A percentile compares a stretch with the other conserved stretches of the same genome.
Conservation (phyloP, 2,329 filamentous ascomycete genomes). For the Hymenoscyphus infarciens region DNA sequence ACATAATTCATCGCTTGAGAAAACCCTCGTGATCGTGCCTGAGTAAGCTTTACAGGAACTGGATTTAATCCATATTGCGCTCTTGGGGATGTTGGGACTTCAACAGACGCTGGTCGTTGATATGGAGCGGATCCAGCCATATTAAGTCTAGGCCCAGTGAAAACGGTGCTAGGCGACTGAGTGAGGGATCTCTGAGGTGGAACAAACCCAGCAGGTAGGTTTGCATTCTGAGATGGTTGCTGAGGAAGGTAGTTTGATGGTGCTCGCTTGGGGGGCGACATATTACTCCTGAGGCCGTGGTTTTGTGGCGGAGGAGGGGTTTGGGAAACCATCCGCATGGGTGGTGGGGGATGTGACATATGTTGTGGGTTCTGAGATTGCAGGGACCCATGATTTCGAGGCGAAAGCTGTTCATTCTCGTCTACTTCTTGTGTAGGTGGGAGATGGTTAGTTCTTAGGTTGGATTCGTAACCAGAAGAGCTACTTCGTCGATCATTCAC, state of each 20-base stretch:
- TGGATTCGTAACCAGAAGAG: conserved; percentile 52
- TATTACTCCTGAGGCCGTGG: conserved; percentile 40
- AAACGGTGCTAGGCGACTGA: conserved; percentile 56
- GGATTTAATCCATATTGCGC: conserved; percentile 16
- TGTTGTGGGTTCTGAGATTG: conserved; percentile 21
- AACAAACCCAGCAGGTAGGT: conserved; percentile 38
- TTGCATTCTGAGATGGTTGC: conserved; percentile 29
- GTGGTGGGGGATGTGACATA: conserved; percentile 32
- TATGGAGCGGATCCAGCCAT: conserved; percentile 39
- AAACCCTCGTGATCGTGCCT: conserved; percentile 45
- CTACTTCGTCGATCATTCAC: conserved; percentile 48
- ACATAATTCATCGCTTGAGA: conserved; percentile 57
- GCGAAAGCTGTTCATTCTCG: conserved; percentile 46
- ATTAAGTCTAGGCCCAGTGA: conserved; percentile 45
- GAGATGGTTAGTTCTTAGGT: conserved; percentile 48
- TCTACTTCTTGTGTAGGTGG: conserved; percentile 61
- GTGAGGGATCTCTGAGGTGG: conserved; percentile 60
- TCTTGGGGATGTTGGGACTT: conserved; percentile 29
- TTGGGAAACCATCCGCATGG: conserved; percentile 38
- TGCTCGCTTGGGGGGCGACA: conserved; percentile 55
- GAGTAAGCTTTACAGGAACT: conserved; percentile 14
- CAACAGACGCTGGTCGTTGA: conserved; percentile 50
- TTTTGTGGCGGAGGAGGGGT: conserved; percentile 48
- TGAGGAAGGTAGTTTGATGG: conserved; percentile 50
- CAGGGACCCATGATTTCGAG: conserved; percentile 28